These are phyloP conservation scores for Penicillium vulpinum DNA, from an alignment of 2,329 filamentous ascomycete species.

Conservation along the genomic window DNA sequence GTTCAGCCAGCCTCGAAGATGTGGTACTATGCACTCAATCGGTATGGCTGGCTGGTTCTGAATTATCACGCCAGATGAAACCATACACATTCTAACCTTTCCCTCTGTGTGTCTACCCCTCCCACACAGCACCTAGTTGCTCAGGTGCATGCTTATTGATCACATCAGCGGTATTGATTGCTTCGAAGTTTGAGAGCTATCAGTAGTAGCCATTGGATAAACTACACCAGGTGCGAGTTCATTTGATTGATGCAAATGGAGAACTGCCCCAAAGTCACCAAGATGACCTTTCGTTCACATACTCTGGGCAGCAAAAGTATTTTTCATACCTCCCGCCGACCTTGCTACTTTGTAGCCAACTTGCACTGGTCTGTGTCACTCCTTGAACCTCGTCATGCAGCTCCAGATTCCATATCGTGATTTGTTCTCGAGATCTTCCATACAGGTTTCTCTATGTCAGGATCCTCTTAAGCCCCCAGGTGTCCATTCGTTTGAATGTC, in stretches of 20 bases:
- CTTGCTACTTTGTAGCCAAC: background rate
- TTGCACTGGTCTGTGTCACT: too few relatives aligned
- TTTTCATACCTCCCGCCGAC: background rate
- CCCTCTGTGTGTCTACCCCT: background rate
- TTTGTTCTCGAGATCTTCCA: background rate
- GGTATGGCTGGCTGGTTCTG: background rate
- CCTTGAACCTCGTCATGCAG: background rate
- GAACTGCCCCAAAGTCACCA: background rate
- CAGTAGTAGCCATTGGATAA: background rate
- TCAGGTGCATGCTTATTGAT: background rate
- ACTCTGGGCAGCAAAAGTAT: background rate
- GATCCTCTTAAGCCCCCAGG: background rate
- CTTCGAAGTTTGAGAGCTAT: too few relatives aligned
- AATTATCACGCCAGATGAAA: background rate
- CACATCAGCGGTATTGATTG: background rate
- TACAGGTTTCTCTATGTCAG: background rate
- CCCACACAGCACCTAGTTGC: background rate
- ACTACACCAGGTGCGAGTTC: background rate
- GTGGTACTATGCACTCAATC: too few relatives aligned
- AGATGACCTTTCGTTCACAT: background rate
- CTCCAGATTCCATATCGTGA: background rate
- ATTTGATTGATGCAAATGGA: background rate
- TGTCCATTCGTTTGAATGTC: background rate
- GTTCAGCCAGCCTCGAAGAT: background rate
- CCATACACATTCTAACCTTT: background rate